Evolutionary conservation across 192 early-diverging fungal genomes (phyloP).

Genomic region (Spizellomyces sp.): DNA sequence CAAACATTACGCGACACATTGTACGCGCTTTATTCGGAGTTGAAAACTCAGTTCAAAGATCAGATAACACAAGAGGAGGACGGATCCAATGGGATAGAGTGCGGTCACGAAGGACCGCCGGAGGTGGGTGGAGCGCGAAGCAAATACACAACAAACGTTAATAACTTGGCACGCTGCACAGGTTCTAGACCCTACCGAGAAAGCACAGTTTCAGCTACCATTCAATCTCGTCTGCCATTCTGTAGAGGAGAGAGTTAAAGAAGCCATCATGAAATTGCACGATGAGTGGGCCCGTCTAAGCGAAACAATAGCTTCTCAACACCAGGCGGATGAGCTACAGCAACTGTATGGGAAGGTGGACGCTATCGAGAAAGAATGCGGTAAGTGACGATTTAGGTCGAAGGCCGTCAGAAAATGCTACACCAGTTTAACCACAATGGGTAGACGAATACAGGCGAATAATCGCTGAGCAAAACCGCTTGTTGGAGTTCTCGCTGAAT

Average conservation of each 20-base stretch:
- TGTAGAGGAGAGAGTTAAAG: conserved; percentile 16
- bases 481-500: conserved; percentile 37
- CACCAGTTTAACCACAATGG: background rate
- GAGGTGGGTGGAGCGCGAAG: no score
- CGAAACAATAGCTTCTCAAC: background rate
- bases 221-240: conserved; percentile 27
- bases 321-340: background rate
- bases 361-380: conserved; percentile 21
- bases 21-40: conserved; percentile 32
- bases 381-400: background rate
- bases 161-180: no score
- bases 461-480: conserved; percentile 47
- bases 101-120: background rate
- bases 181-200: background rate
- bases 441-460: conserved; percentile 51
- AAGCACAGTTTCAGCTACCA: conserved; percentile 35
- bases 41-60: conserved; percentile 1
- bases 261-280: conserved; percentile 18
- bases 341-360: conserved; percentile 26
- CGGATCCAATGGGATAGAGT: background rate
- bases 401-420: no score
- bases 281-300: conserved; percentile 28
- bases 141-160: no score
- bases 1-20: conserved; percentile 36
- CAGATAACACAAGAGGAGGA: background rate